Evolutionary conservation across 345 rosid species (phyloP), one percentile per base, ranked within the genome.

Genomic region (Euphorbia pulcherrima): DNA sequence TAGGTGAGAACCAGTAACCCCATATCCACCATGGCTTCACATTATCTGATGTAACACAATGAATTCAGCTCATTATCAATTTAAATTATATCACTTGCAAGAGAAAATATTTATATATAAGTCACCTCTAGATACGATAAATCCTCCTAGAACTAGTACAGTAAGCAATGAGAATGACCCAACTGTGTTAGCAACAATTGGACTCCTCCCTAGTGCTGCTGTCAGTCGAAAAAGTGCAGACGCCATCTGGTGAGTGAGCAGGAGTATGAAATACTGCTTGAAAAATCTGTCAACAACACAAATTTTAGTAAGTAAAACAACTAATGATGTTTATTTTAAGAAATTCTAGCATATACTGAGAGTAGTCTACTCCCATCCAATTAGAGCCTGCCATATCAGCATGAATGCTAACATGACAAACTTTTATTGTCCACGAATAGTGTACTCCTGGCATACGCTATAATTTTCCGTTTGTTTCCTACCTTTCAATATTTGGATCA

Each of bases 1-100:
- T 46, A 0, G 92, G 92, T 2, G 92, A 87, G 51, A 68, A 21
- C 89, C 92, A 87, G 62, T 83, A 87, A 55, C 86, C 92, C 89
- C 92, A 87, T 69, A 80, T 16, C 92, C 87, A 87, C 87, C 87
- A 87, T 44, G 65, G 74, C 83, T 80, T 83, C 28, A 87, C 74
- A 54, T 87, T 24, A n/a, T 73, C 89, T 87, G 78, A 52, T 41
- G 29, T 41, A 73, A 67, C 51, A 59, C 18, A 58, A 65, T 13
- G 62, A 11, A 60, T 11, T 12, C 12, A 52, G 77, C 55, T 21
- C 21, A 14, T 24, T 63, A 44, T 75, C 61, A 72, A 56, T 71
- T 65, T 17, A 53, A 62, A 44, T 46, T 17, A 24, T 35, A 50
- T 23, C 20, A 7, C 5, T n/a, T 23, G 18, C 65, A 63, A n/a